Conservation (phyloP, 2,329 filamentous ascomycete genomes). For the Fusarium setosum region DNA sequence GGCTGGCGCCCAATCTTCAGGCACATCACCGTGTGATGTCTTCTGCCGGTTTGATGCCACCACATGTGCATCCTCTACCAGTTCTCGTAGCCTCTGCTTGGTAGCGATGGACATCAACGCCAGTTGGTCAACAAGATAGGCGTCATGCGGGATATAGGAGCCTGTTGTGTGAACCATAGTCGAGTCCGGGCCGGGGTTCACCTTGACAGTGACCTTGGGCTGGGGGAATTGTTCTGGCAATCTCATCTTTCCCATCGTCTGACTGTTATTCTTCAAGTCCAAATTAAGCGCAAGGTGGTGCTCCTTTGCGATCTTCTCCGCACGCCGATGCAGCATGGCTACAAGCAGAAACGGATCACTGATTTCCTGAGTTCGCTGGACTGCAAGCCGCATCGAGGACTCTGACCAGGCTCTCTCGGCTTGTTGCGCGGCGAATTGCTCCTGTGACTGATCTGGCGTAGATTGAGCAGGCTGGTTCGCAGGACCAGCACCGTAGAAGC, state of each 20-base stretch:
- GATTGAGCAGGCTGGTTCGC: slow-evolving; percentile 70
- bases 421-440: slow-evolving; percentile 73
- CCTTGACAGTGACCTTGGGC: slow-evolving; percentile 65
- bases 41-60: slow-evolving; percentile 78
- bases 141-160: slow-evolving; percentile 79
- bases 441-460: slow-evolving; percentile 61
- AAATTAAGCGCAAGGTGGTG: slow-evolving; percentile 67
- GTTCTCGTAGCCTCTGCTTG: slow-evolving; percentile 79
- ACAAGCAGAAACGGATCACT: slow-evolving; percentile 79
- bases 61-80: slow-evolving; percentile 81
- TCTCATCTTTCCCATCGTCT: slow-evolving; percentile 60
- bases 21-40: slow-evolving; percentile 83
- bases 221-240: slow-evolving; percentile 60
- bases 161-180: slow-evolving; percentile 72
- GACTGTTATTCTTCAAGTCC: slow-evolving; percentile 62
- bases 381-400: slow-evolving; percentile 71
- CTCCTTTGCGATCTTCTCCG: slow-evolving; percentile 67
- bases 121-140: slow-evolving; percentile 83
- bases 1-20: slow-evolving; percentile 79
- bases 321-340: slow-evolving; percentile 68
- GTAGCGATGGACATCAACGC: slow-evolving; percentile 85
- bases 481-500: slow-evolving; percentile 73
- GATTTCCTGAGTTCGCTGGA: slow-evolving; percentile 74
- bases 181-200: slow-evolving; percentile 70
- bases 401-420: slow-evolving; percentile 74